Evolutionary conservation across 2,329 filamentous ascomycete species (phyloP), one percentile per base, ranked within the genome.

Genomic region (Cytospora mali): DNA sequence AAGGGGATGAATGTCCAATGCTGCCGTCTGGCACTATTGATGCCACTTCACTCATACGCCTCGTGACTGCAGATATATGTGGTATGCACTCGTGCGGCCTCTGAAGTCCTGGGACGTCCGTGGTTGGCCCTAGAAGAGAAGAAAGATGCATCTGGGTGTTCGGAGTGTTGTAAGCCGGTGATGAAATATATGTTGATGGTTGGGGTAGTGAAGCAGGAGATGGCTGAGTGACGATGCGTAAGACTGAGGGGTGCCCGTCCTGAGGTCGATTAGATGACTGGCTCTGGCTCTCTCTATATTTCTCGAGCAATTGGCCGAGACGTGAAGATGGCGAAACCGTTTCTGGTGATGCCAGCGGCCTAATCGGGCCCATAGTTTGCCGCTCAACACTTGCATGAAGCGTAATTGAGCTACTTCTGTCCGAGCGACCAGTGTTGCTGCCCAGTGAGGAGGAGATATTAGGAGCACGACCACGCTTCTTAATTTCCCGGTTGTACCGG

Each of bases 391-490:
- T 58, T 25, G 49, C 53, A 6, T 52, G 49, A 23, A 42, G 35
- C 6, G 48, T 53, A 9, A 6, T 57, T 16, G 63, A 35, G 14
- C 31, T 48, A 46, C 64, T 59, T 18, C 48, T 55, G 27, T 67
- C 65, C 3, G 58, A 61, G 25, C 58, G 60, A 50, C 42, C 61
- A n/a, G 57, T 27, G 54, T 53, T 28, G 46, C 61, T 35, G 46
- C 49, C 49, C 57, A 31, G 29, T n/a, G n/a, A n/a, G 18, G 58
- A 53, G 23, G 46, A 23, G 25, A 11, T 11, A 13, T 51, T 64
- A 39, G 74, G 75, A 25, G 72, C 66, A 13, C 75, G 73, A 7
- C 75, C 75, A 27, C 75, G 68, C 61, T 76, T 76, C 68, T 75
- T 76, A 25, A 76, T 68, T 42, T 74, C 69, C 25, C 75, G 71